Percentiles rank a stretch among this genome's conserved stretches.
These are phyloP conservation scores for Alnus glutinosa DNA, from an alignment of 306 rosid species.

Conservation along the genomic window DNA sequence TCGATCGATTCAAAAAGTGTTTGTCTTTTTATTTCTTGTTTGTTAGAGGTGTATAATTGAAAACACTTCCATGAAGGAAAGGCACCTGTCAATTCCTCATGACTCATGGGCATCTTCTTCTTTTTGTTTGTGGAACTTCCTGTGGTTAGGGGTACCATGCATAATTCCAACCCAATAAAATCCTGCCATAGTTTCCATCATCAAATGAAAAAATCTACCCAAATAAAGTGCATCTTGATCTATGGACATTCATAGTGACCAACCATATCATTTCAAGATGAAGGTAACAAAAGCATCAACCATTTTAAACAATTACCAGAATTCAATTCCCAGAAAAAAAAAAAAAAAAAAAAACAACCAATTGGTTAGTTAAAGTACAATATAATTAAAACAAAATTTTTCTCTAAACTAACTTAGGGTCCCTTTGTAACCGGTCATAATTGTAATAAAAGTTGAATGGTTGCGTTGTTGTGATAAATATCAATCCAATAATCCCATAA, in stretches of 20 bases:
- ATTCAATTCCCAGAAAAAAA: too few relatives aligned
- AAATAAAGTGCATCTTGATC: not conserved
- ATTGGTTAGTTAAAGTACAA: not conserved
- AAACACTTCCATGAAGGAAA: not conserved
- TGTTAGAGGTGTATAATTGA: constrained; percentile 14
- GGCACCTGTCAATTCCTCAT: not conserved
- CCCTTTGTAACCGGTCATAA: too few relatives aligned
- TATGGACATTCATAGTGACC: not conserved
- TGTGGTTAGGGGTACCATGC: not conserved
- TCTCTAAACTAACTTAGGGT: too few relatives aligned
- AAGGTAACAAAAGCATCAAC: not conserved
- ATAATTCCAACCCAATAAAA: not conserved
- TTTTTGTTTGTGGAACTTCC: constrained; percentile 12
- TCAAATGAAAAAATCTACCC: not conserved
- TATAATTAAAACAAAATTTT: not conserved
- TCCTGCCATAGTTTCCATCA: not conserved
- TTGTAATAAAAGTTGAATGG: too few relatives aligned
- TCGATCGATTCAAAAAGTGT: constrained; percentile 18
- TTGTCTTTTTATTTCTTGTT: constrained; percentile 13
- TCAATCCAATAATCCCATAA: too few relatives aligned
- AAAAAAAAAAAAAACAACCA: not conserved
- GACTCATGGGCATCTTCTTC: not conserved
- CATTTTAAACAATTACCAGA: not conserved
- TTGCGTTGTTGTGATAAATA: too few relatives aligned
- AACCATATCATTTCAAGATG: not conserved